Conservation (phyloP, 1,284 basidiomycete species). For the Mycena sp. region DNA sequence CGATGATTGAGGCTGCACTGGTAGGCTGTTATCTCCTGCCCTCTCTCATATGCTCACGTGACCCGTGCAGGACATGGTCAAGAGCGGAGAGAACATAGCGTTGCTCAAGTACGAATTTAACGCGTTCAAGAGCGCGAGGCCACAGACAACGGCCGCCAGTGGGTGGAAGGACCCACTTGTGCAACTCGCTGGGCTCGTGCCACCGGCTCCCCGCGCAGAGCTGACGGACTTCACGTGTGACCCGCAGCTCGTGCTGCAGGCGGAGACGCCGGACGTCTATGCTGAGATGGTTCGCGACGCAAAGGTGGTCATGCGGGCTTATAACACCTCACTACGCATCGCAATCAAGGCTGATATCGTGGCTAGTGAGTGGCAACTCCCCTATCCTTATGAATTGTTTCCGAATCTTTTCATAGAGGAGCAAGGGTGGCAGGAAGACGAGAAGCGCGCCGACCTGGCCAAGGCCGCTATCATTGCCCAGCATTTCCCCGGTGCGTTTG, state of each 20-base stretch:
- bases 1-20: slow-evolving; percentile 32
- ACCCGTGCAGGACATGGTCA: slow-evolving; percentile 26
- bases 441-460: slow-evolving; percentile 12
- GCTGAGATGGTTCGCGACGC: slow-evolving; percentile 2
- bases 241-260: slow-evolving; percentile 19
- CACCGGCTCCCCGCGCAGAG: neutral
- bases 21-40: slow-evolving; percentile 19
- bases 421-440: slow-evolving; percentile 17
- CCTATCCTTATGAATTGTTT: neutral
- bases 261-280: neutral
- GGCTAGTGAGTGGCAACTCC: slow-evolving; percentile 16
- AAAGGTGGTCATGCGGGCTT: slow-evolving; percentile 10
- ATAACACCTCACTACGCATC: slow-evolving; percentile 4
- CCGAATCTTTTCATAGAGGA: slow-evolving; percentile 12
- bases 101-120: slow-evolving; percentile 10
- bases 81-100: slow-evolving; percentile 13
- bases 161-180: slow-evolving; percentile 26
- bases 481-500: slow-evolving; percentile 25
- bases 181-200: slow-evolving; percentile 2
- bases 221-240: slow-evolving; percentile 16
- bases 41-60: neutral
- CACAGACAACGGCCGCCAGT: neutral
- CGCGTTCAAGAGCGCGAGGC: neutral
- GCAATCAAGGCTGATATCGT: slow-evolving; percentile 26
- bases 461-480: slow-evolving; percentile 17